Evolutionary conservation across 1,139 yeast species (phyloP).

Genomic region (Candida pseudoviswanathii): DNA sequence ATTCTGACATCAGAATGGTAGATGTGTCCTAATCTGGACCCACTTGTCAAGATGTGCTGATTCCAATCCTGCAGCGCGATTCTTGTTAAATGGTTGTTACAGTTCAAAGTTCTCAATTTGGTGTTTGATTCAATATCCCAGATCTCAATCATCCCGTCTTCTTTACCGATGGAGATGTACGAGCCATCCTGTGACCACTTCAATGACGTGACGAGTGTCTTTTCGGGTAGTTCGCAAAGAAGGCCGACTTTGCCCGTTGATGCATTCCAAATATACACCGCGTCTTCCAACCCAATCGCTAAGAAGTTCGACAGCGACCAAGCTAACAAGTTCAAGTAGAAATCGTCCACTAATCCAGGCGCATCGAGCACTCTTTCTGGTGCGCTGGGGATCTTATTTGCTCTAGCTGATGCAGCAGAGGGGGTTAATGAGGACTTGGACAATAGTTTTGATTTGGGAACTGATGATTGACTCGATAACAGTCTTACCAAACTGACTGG

Average conservation of each 20-base stretch:
- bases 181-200: slow-evolving; percentile 94
- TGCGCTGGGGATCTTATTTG: slow-evolving; percentile 77
- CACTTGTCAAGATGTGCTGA: slow-evolving; percentile 77
- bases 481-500: slow-evolving; percentile 53
- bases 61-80: slow-evolving; percentile 89
- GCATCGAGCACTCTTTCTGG: slow-evolving; percentile 96
- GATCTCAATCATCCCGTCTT: slow-evolving; percentile 83
- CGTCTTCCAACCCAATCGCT: slow-evolving; percentile 86
- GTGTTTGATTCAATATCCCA: slow-evolving; percentile 89
- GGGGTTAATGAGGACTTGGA: slow-evolving; percentile 35
- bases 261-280: slow-evolving; percentile 94
- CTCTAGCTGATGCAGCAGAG: slow-evolving; percentile 53
- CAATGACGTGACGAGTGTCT: slow-evolving; percentile 66
- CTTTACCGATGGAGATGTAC: slow-evolving; percentile 81
- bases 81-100: slow-evolving; percentile 62
- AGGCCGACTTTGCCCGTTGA: slow-evolving; percentile 76
- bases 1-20: slow-evolving; percentile 93
- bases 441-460: slow-evolving; percentile 21
- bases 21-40: slow-evolving; percentile 81
- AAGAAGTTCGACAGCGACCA: slow-evolving; percentile 86
- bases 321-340: slow-evolving; percentile 80
- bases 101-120: slow-evolving; percentile 76
- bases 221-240: slow-evolving; percentile 59
- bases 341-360: slow-evolving; percentile 92
- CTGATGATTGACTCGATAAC: slow-evolving; percentile 24